Evolutionary conservation across 768 basidiomycete genomes (phyloP), one percentile per base, ranked within the genome.

Genomic region (Lactarius sanguifluus): DNA sequence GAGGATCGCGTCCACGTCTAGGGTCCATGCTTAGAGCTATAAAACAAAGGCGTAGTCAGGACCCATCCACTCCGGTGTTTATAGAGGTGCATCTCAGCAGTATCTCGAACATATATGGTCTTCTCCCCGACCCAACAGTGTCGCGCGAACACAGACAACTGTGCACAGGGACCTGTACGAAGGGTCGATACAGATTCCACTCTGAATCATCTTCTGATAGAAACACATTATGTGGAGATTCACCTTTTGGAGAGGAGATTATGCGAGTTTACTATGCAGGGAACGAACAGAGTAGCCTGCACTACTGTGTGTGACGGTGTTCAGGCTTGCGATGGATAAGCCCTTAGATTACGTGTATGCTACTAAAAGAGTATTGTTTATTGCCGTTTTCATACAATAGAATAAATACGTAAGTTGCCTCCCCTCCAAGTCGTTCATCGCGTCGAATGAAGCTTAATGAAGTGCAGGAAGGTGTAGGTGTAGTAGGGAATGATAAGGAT

Each of bases 81-180:
- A 72, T 52, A 72, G 7, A 59, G 57, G 45, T 57, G 54, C 28
- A 61, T 50, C 77, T 94, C 92, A 94, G 91, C 86, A 94, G 92
- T 94, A 94, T 94, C 92, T 87, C 82, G 91, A 92, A 91, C 90
- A 83, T 86, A 80, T 80, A 74, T 63, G 79, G 90, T 93, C 92
- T 84, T 81, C 91, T 83, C 74, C 69, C 83, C 83, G 79, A 90
- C 87, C 89, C 89, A 78, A 76, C 80, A 69, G 45, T 57, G 43
- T 58, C 32, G 58, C 40, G 43, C 55, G 28, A 8, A 70, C 52
- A 68, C 64, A 61, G 69, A 58, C 43, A 45, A 57, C 30, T 59
- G 57, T 72, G 62, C 34, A 28, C 57, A 54, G 47, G 23, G 23
- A 3, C 65, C 64, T 70, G 67, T 62, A 61, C 72, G 75, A 70